Evolutionary conservation across 345 rosid genomes (phyloP).

Genomic region (Murraya paniculata): DNA sequence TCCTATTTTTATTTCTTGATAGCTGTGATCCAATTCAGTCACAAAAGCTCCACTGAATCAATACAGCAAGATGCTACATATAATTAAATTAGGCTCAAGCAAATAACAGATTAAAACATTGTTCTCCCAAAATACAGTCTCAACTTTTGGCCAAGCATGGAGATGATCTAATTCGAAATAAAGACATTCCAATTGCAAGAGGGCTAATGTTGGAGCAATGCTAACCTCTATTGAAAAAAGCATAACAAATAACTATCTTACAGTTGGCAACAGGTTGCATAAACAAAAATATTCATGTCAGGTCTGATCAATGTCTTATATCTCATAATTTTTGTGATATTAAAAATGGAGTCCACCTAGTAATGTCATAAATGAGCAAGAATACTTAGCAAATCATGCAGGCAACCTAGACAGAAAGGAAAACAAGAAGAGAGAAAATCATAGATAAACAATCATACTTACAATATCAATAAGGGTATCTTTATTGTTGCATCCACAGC

Average conservation of each 20-base stretch:
- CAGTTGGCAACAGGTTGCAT: neutral
- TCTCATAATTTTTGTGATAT: neutral
- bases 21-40: neutral
- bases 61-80: neutral
- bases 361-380: neutral
- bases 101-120: neutral
- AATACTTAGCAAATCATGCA: constrained; percentile 4
- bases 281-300: constrained; percentile 1
- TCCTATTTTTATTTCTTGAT: neutral
- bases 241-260: neutral
- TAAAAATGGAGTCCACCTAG: neutral
- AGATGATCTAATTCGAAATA: neutral
- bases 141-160: neutral
- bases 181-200: neutral
- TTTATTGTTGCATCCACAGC: constrained; percentile 67
- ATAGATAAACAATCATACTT: constrained; percentile 35
- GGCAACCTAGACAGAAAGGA: neutral
- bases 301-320: neutral
- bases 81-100: neutral
- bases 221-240: neutral
- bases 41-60: neutral
- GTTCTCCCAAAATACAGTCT: neutral
- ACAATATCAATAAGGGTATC: constrained; percentile 70
- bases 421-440: neutral
- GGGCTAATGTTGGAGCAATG: neutral